These are phyloP conservation scores for Trichoderma pleuroti DNA, from an alignment of 2,329 filamentous ascomycete species.

Conservation along the genomic window DNA sequence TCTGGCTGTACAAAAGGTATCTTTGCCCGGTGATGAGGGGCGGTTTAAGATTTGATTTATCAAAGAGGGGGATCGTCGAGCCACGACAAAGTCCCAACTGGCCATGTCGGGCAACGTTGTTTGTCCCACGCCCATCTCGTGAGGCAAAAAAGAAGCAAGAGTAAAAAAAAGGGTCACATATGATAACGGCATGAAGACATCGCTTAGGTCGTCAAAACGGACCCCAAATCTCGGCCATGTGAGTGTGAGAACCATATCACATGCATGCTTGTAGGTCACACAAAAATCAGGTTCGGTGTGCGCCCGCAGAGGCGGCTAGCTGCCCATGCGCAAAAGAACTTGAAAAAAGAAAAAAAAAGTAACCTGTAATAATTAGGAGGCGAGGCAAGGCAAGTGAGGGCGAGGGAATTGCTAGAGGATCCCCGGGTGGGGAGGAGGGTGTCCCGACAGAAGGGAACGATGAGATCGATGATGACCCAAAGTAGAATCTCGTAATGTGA, in stretches of 20 bases:
- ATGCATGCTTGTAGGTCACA: background rate
- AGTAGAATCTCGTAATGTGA: background rate
- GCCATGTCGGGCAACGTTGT: background rate
- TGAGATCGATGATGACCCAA: conserved; percentile 17
- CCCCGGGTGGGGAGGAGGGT: background rate
- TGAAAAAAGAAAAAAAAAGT: background rate
- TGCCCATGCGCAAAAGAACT: background rate
- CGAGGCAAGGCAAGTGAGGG: background rate
- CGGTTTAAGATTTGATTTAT: background rate
- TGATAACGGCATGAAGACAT: background rate
- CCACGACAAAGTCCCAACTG: background rate
- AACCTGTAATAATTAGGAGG: background rate
- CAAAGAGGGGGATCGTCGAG: background rate
- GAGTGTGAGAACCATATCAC: background rate
- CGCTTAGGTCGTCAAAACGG: background rate
- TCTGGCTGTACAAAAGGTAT: background rate
- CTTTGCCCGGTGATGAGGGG: background rate
- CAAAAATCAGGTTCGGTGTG: background rate
- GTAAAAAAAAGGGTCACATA: background rate
- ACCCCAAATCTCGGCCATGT: background rate
- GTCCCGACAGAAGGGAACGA: conserved; percentile 13
- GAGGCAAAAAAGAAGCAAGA: background rate
- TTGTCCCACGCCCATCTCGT: background rate
- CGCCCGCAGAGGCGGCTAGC: background rate
- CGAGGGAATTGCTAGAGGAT: background rate